Evolutionary conservation across 805 yeast species (phyloP).

Genomic region (Schizosaccharomyces octosporus): DNA sequence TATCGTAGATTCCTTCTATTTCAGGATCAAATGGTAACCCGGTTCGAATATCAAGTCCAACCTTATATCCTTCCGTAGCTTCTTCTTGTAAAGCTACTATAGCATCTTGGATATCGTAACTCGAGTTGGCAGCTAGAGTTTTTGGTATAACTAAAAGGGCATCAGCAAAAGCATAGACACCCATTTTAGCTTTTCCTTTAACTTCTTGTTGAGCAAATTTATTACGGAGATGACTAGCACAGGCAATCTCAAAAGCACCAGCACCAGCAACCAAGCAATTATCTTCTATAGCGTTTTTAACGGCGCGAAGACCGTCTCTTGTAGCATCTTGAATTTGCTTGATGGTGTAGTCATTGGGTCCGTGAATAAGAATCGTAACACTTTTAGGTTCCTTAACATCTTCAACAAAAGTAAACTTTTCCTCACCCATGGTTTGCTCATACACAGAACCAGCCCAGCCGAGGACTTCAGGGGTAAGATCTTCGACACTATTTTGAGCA

Average conservation of each 20-base stretch:
- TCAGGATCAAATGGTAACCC: constrained; percentile 95
- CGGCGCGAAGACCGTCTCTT: constrained; percentile 89
- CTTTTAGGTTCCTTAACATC: constrained; percentile 69
- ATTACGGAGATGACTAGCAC: constrained; percentile 37
- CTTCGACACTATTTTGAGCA: constrained; percentile 94
- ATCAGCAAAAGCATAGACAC: constrained; percentile 82
- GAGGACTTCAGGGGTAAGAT: constrained; percentile 47
- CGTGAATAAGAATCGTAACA: constrained; percentile 76
- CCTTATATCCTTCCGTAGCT: constrained; percentile 35
- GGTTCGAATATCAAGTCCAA: constrained; percentile 69
- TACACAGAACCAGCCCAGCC: constrained; percentile 80
- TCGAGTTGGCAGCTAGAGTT: constrained; percentile 76
- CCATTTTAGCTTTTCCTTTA: constrained; percentile 72
- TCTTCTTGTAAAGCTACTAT: constrained; percentile 77
- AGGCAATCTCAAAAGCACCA: constrained; percentile 80
- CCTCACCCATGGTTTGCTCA: constrained; percentile 89
- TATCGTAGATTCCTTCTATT: constrained; percentile 89
- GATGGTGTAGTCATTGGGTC: constrained; percentile 70
- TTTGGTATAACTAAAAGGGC: constrained; percentile 79
- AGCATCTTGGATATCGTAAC: constrained; percentile 77
- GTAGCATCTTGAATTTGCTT: constrained; percentile 92
- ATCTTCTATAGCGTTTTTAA: constrained; percentile 73
- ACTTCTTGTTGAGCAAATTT: constrained; percentile 30
- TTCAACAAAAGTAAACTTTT: constrained; percentile 86
- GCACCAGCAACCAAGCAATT: constrained; percentile 81